Conservation (phyloP, 805 yeast species). For the Yarrowia deformans region DNA sequence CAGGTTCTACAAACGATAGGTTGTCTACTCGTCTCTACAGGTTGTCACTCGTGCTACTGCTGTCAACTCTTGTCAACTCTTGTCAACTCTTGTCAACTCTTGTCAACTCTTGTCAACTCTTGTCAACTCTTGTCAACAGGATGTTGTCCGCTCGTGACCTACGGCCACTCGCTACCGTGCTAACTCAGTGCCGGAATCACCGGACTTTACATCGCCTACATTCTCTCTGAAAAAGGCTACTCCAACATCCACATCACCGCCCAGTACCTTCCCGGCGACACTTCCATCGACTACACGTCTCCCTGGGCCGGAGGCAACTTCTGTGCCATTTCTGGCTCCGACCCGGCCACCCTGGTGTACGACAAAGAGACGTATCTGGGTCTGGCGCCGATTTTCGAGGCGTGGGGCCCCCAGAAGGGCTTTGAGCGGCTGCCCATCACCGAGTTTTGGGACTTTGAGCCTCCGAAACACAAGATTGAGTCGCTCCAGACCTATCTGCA, state of each 20-base stretch:
- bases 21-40: too few relatives aligned
- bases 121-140: too few relatives aligned
- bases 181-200: conserved; percentile 65
- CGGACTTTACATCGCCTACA: conserved; percentile 68
- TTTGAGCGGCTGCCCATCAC: conserved; percentile 62
- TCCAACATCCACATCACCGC: conserved; percentile 64
- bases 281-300: conserved; percentile 73
- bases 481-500: conserved; percentile 59
- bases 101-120: too few relatives aligned
- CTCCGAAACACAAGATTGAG: conserved; percentile 52
- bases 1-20: too few relatives aligned
- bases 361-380: conserved; percentile 66
- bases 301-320: conserved; percentile 82
- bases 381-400: conserved; percentile 54
- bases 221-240: conserved; percentile 56
- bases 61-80: too few relatives aligned
- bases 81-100: too few relatives aligned
- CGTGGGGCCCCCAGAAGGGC: conserved; percentile 64
- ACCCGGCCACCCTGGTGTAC: conserved; percentile 57
- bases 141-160: too few relatives aligned
- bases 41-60: too few relatives aligned
- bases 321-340: conserved; percentile 67
- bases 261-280: conserved; percentile 78
- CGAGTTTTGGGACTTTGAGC: conserved; percentile 61
- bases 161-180: neutral